Conservation (phyloP, 176 grass and related monocot species). For the Melocanna baccifera region DNA sequence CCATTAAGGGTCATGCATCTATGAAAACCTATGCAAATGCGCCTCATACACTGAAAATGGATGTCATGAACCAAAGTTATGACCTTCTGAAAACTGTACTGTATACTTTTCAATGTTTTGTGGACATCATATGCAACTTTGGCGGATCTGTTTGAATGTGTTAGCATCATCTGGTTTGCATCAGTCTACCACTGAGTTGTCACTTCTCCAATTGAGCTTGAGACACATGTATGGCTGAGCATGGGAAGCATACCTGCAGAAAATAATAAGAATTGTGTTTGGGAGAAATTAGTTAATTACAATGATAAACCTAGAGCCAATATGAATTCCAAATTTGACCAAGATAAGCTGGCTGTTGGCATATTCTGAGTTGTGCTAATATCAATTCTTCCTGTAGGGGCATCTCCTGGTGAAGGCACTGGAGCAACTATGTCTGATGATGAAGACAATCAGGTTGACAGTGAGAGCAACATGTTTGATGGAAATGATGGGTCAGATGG, state of each 20-base stretch:
- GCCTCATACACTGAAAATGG: not conserved
- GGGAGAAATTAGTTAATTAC: not conserved
- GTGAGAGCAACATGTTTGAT: conserved; percentile 73
- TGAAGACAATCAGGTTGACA: conserved; percentile 87
- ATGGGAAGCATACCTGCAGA: not conserved
- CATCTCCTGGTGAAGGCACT: conserved; percentile 90
- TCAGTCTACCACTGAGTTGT: not conserved
- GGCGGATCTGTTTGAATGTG: not conserved
- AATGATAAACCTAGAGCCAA: not conserved
- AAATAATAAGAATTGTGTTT: not conserved
- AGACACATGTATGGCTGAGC: not conserved
- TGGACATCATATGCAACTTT: not conserved
- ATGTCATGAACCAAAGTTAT: not conserved
- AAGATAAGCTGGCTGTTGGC: too few relatives aligned
- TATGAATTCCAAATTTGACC: too few relatives aligned
- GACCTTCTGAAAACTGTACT: not conserved
- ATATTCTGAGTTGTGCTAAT: conserved; percentile 21
- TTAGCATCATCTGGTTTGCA: not conserved
- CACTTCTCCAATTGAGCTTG: not conserved
- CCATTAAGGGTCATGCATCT: not conserved
- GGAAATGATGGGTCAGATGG: conserved; percentile 73
- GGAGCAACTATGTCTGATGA: conserved; percentile 98
- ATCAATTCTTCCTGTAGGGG: conserved; percentile 43
- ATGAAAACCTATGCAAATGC: not conserved
- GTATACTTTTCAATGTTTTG: not conserved